Evolutionary conservation across 1,284 basidiomycete species (phyloP).

Genomic region (Cryptococcus wingfieldii): DNA sequence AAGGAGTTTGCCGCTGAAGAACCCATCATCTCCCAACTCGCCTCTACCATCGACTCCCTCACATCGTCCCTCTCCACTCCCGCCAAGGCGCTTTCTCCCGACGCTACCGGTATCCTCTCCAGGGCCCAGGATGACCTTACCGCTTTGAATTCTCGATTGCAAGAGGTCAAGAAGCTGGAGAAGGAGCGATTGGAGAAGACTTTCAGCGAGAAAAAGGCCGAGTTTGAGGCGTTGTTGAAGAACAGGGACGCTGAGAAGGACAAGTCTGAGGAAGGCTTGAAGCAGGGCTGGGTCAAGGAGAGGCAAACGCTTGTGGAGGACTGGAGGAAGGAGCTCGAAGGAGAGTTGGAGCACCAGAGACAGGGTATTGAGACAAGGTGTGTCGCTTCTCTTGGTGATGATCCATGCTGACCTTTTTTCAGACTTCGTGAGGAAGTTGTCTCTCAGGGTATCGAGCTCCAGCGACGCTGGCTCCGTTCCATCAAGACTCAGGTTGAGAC

Average conservation of each 20-base stretch:
- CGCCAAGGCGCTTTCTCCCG: constrained; percentile 60
- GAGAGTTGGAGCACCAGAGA: constrained; percentile 81
- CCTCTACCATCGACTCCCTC: constrained; percentile 87
- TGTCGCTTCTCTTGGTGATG: constrained; percentile 21
- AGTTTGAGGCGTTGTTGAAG: constrained; percentile 78
- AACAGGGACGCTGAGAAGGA: constrained; percentile 81
- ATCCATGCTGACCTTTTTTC: constrained; percentile 7
- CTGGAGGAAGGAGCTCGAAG: constrained; percentile 81
- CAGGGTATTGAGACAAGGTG: constrained; percentile 91
- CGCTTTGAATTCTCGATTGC: constrained; percentile 70
- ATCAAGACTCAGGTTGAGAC: constrained; percentile 94
- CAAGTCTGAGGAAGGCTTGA: constrained; percentile 80
- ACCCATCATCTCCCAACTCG: constrained; percentile 87
- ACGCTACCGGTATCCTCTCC: constrained; percentile 56
- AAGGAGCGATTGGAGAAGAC: constrained; percentile 68
- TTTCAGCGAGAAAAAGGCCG: constrained; percentile 74
- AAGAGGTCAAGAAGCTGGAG: constrained; percentile 77
- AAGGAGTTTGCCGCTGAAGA: constrained; percentile 70
- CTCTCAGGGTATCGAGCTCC: constrained; percentile 93
- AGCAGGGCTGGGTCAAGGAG: constrained; percentile 76
- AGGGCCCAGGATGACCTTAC: constrained; percentile 78
- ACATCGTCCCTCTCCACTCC: constrained; percentile 68
- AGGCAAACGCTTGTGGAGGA: constrained; percentile 66
- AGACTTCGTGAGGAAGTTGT: constrained; percentile 93
- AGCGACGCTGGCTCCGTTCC: constrained; percentile 92